Evolutionary conservation across 2,329 filamentous ascomycete species (phyloP).

Genomic region (Talaromyces atroroseus): DNA sequence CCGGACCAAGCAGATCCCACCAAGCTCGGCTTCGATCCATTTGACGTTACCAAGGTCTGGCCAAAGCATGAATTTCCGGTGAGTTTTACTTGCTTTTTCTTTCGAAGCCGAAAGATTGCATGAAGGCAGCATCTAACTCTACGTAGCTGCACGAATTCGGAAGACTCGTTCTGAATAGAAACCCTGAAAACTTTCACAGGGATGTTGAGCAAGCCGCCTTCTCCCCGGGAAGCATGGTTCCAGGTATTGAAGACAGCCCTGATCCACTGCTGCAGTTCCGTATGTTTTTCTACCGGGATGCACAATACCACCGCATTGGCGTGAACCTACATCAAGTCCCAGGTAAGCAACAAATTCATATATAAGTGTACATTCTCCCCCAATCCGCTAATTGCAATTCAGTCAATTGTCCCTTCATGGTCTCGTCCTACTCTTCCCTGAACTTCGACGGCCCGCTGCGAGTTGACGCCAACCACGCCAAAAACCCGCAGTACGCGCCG

Average conservation of each 20-base stretch:
- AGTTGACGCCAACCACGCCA: constrained; percentile 42
- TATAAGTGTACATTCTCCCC: too few species aligned
- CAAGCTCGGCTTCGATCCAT: constrained; percentile 49
- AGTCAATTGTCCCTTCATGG: constrained; percentile 45
- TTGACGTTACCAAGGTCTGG: constrained; percentile 53
- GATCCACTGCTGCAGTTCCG: constrained; percentile 47
- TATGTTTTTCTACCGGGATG: constrained; percentile 48
- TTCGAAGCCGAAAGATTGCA: too few species aligned
- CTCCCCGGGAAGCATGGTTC: constrained; percentile 48
- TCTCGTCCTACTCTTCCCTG: constrained; percentile 40
- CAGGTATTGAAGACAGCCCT: constrained; percentile 46
- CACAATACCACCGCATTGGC: constrained; percentile 49
- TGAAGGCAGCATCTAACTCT: too few species aligned
- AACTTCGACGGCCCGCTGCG: constrained; percentile 49
- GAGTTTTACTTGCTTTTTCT: background rate
- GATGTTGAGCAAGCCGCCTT: constrained; percentile 51
- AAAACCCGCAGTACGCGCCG: constrained; percentile 49
- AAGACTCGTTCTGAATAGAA: constrained; percentile 49
- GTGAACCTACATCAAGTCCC: constrained; percentile 50
- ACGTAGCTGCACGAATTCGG: constrained; percentile 42
- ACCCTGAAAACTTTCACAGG: constrained; percentile 48
- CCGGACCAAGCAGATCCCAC: constrained; percentile 43
- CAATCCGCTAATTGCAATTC: too few species aligned
- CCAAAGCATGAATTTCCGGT: constrained; percentile 43
- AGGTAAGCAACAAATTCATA: background rate